Evolutionary conservation across 2,329 filamentous ascomycete genomes (phyloP).

Genomic region (Mycogone perniciosa): DNA sequence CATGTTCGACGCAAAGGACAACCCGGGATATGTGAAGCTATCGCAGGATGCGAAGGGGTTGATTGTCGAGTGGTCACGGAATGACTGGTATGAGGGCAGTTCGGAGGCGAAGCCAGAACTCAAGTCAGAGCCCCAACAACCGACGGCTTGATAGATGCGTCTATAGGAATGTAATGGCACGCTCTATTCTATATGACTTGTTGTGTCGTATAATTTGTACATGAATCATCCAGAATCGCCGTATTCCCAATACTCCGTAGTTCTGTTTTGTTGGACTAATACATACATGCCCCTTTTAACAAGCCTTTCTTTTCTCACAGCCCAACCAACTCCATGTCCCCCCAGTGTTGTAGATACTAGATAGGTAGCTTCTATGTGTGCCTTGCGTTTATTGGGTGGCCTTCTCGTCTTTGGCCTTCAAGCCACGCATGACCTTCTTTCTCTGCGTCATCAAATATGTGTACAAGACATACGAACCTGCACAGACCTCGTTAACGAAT

Average conservation of each 20-base stretch:
- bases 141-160: neutral
- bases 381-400: slow-evolving; percentile 29
- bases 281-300: too few species aligned
- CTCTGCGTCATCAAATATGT: slow-evolving; percentile 94
- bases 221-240: too few species aligned
- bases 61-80: slow-evolving; percentile 58
- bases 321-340: neutral
- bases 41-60: slow-evolving; percentile 58
- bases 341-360: too few species aligned
- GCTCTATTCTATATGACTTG: too few species aligned
- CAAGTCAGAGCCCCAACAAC: neutral
- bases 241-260: too few species aligned
- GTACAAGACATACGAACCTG: slow-evolving; percentile 75
- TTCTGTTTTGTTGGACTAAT: too few species aligned
- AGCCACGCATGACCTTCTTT: slow-evolving; percentile 65
- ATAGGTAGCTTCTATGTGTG: too few species aligned
- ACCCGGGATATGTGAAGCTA: slow-evolving; percentile 66
- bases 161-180: neutral
- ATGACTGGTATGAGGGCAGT: slow-evolving; percentile 60
- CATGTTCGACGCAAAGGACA: slow-evolving; percentile 68
- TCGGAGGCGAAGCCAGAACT: slow-evolving; percentile 26
- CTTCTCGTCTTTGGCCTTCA: slow-evolving; percentile 43
- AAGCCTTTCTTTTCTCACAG: too few species aligned
- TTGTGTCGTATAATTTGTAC: too few species aligned
- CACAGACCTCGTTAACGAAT: neutral